Base-by-base conservation (phyloP, 2,329 filamentous ascomycete species). In the Botrytis hyacinthi region DNA sequence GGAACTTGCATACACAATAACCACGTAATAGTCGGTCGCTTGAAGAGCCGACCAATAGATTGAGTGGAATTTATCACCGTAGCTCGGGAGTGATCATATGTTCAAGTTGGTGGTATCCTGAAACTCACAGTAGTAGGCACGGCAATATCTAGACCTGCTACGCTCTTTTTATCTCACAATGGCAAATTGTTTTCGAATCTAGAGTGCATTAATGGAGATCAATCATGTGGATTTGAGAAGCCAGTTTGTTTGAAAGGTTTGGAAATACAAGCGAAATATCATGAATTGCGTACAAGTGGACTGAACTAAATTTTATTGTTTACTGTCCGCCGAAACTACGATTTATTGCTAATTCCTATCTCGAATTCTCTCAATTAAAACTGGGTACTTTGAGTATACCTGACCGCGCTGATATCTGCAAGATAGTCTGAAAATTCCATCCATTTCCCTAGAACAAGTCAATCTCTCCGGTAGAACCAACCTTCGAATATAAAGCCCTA, bases 21-120 rank as follows among this genome's bases (percentile, higher is more conserved):
- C 1, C 48, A n/a, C 22, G 7, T 10, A 8, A 9, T 46, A 46
- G 20, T 46, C 20, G 20, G 20, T 7, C 7, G 44, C 20, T 46
- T 46, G 20, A 20, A 4, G 44, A 22, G 44, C 20, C 8, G 8
- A 46, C 20, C 9, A 46, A 22, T 46, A n/a, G 26, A 14, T n/a
- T 51, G 48, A n/a, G 6, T 57, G n/a, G 51, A 29, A 29, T 3
- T 29, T 54, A 16, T 16, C 6, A 8, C 26, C 48, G 12, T 54
- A 29, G 6, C n/a, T 57, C 6, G 51, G 3, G 14, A 9, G 6
- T 57, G 7, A 2, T 18, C 6, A 29, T 29, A 9, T 29, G 0
- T n/a, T 29, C 29, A 2, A 18, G 51, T 29, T 18, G 0, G 3
- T 5, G n/a, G n/a, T 4, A 18, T 29, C 0, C 5, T 16, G 51